phyloP scores from a whole-genome alignment of 1,284 basidiomycete genomes.

The Trichosporon sp. region DNA sequence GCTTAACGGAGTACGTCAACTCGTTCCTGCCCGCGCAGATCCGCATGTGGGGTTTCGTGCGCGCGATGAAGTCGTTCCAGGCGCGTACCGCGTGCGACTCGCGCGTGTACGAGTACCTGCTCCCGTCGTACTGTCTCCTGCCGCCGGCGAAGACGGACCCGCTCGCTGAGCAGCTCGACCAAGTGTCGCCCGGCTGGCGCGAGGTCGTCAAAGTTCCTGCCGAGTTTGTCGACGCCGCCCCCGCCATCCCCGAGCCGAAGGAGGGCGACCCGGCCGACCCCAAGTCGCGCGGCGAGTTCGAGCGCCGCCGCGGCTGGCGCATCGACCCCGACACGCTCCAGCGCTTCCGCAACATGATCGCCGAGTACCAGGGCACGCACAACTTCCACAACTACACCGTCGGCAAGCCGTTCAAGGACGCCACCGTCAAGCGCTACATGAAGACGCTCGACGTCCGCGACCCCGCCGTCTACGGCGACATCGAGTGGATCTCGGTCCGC shows the following conservation, averaged over 20 bases:
- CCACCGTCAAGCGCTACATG: conserved; percentile 77
- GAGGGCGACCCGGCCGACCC: conserved; percentile 28
- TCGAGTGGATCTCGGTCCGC: conserved; percentile 91
- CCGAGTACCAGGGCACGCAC: conserved; percentile 64
- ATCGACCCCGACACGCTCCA: conserved; percentile 57
- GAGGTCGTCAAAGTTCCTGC: conserved; percentile 32
- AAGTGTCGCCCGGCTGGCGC: conserved; percentile 42
- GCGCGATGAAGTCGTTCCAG: conserved; percentile 89
- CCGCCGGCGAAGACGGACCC: conserved; percentile 77
- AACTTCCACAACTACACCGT: conserved; percentile 99
- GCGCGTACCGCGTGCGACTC: conserved; percentile 86
- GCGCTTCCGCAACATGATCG: conserved; percentile 58
- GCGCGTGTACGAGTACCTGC: conserved; percentile 93
- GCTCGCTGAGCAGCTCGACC: conserved; percentile 56
- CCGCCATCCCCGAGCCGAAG: conserved; percentile 47
- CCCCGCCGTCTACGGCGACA: conserved; percentile 77
- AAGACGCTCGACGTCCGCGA: conserved; percentile 74
- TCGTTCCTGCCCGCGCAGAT: conserved; percentile 82
- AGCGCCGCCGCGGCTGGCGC: conserved; percentile 59
- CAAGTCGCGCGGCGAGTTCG: conserved; percentile 37
- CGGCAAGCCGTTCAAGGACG: conserved; percentile 75
- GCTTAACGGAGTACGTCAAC: conserved; percentile 72
- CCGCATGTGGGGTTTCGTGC: conserved; percentile 84
- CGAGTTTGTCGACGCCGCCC: conserved; percentile 45
- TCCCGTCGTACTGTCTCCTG: conserved; percentile 89